Evolutionary conservation across 129 eudicot genomes (phyloP), one percentile per base, ranked within the genome.

Genomic region (Arctium lappa): DNA sequence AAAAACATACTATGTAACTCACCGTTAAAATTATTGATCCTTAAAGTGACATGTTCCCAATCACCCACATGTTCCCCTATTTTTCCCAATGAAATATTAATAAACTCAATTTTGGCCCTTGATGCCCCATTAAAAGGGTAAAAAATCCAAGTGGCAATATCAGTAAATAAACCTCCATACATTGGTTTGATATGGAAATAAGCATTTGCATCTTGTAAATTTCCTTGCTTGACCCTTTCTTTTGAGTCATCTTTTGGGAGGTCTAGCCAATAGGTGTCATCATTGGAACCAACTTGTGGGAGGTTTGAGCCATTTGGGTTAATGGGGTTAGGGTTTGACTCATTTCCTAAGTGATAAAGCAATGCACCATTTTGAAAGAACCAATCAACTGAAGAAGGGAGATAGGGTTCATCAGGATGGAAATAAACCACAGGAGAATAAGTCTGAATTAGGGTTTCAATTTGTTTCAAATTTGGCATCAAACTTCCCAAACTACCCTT

Each of bases 71-170:
- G 93, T 70, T 90, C 91, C 12, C 91, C 91, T 15, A 90, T 86
- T 36, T 79, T 86, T 27, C 91, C 93, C 11, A 90, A 42, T 27
- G 85, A 32, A 36, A 90, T 66, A 74, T 76, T 86, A 36, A 90
- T 27, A 27, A 88, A 72, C 74, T 72, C 88, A 53, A 90, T 72
- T 82, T 88, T 88, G 9, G 93, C 93, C 63, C 86, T 86, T 48
- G 91, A 84, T 32, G 88, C 69, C 18, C 91, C 93, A 76, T 90
- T 90, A 65, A 90, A 88, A 77, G 93, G 93, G 86, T 90, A 88
- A 79, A 90, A 90, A 6, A 88, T n/a, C 93, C 93, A 90, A 22
- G 86, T 69, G 30, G 90, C 88, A 6, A 90, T 63, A 71, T 90
- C 92, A 1, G 90, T 89, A 81, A 79, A 85, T 34, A 86, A 79